Percentiles rank a stretch among this genome's conserved stretches.
These are phyloP conservation scores for Pichia scutulata DNA, from an alignment of 805 yeast species.

Conservation along the genomic window DNA sequence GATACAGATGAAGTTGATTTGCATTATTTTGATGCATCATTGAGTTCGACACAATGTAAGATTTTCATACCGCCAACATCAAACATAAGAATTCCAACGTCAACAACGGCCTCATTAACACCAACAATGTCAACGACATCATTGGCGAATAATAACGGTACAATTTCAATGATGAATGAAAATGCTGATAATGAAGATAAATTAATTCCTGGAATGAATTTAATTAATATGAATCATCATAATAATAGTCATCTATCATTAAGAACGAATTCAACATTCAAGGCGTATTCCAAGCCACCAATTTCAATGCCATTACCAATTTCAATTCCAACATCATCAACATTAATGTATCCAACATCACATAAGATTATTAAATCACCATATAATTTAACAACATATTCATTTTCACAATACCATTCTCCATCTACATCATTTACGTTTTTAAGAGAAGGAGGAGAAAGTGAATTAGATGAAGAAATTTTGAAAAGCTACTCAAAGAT, in stretches of 20 bases:
- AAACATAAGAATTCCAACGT: slow-evolving; percentile 21
- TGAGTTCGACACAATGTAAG: slow-evolving; percentile 22
- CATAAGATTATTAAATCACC: slow-evolving; percentile 29
- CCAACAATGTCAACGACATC: neutral
- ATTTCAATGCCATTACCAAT: neutral
- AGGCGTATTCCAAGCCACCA: slow-evolving; percentile 1
- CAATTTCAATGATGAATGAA: neutral
- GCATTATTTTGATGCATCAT: slow-evolving; percentile 40
- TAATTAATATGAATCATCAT: neutral
- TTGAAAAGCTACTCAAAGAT: slow-evolving; percentile 24
- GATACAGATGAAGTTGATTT: slow-evolving; percentile 74
- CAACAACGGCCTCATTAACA: slow-evolving; percentile 1
- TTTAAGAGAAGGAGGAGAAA: slow-evolving; percentile 28
- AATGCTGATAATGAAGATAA: neutral
- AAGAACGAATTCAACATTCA: neutral
- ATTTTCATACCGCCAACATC: slow-evolving; percentile 27
- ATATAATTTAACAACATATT: slow-evolving; percentile 23
- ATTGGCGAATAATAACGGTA: neutral
- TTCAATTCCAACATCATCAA: neutral
- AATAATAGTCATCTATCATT: neutral
- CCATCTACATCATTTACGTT: slow-evolving; percentile 29
- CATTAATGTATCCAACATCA: slow-evolving; percentile 7
- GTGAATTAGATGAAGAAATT: slow-evolving; percentile 20
- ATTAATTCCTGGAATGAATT: neutral
- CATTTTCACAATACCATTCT: slow-evolving; percentile 26